Percentiles rank a stretch among this genome's conserved stretches.
Evolutionary conservation across 768 basidiomycete species (phyloP).

Genomic region (Dentipellis fragilis): DNA sequence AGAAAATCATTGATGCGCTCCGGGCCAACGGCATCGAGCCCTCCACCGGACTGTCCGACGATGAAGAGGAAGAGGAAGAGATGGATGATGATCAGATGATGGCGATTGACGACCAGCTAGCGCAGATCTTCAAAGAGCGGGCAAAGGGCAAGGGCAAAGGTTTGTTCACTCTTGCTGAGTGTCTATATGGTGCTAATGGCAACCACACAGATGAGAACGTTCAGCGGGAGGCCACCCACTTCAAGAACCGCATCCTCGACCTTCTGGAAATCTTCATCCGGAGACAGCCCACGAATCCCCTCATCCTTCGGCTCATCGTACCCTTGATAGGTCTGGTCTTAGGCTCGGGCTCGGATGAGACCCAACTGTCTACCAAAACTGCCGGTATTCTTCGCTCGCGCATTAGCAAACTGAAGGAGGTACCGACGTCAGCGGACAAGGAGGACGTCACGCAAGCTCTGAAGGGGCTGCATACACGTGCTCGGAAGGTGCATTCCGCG

Average conservation of each 20-base stretch:
- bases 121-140: slow-evolving; percentile 71
- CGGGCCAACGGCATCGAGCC: slow-evolving; percentile 49
- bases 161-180: slow-evolving; percentile 20
- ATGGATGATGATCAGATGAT: slow-evolving; percentile 99
- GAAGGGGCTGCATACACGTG: slow-evolving; percentile 59
- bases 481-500: slow-evolving; percentile 51
- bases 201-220: slow-evolving; percentile 45
- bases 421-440: slow-evolving; percentile 37
- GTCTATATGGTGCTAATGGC: background rate
- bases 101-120: slow-evolving; percentile 87
- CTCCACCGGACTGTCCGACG: slow-evolving; percentile 46
- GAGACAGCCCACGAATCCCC: slow-evolving; percentile 65
- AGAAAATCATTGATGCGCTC: slow-evolving; percentile 55
- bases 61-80: slow-evolving; percentile 60
- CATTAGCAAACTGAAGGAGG: slow-evolving; percentile 64
- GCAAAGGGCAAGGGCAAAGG: slow-evolving; percentile 61
- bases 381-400: slow-evolving; percentile 67
- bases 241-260: slow-evolving; percentile 93
- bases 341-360: slow-evolving; percentile 47
- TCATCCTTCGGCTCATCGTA: slow-evolving; percentile 54
- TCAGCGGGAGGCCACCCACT: slow-evolving; percentile 86
- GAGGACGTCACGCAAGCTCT: slow-evolving; percentile 39
- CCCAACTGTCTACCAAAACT: slow-evolving; percentile 84
- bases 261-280: slow-evolving; percentile 81
- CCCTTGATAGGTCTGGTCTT: slow-evolving; percentile 73